Evolutionary conservation across 106 monocot genomes (phyloP), one percentile per base, ranked within the genome.

Genomic region (Agapanthus africanus): DNA sequence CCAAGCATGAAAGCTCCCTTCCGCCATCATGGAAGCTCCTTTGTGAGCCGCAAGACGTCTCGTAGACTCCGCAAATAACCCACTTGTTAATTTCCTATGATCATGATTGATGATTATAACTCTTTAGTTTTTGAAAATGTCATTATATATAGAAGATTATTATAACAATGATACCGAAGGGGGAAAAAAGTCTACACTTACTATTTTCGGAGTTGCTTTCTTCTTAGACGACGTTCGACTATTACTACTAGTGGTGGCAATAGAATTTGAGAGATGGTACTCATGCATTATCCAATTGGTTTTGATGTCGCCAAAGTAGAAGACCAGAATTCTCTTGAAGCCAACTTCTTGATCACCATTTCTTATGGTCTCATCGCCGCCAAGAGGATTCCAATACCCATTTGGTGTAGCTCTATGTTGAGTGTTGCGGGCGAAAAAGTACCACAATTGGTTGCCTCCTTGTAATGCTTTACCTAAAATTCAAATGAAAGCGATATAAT

Each of bases 261-360:
- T 50, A 15, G 54, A 39, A 59, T 85, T 80, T 7, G 75, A 21
- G 11, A 94, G 71, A 61, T 87, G 85, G 84, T 78, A 94, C 71
- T 94, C 94, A 47, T 90, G 90, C 94, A 94, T 94, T 42, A 83
- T 27, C 94, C 94, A 94, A 56, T 83, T 87, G 19, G 87, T 90
- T 37, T 83, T 84, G 59, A 76, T 81, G 0, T 90, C 87, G 26
- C 74, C 18, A 9, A 32, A 68, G 66, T 71, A 77, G 71, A 84
- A 94, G 0, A 67, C 73, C 4, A 90, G 79, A 15, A 76, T 80
- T 54, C 78, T 94, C 80, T 90, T 94, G 33, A 75, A 41, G 3
- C 94, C 94, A 18, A 90, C 82, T 35, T 78, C 82, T 15, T 32
- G 46, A 35, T 50, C 68, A 11, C 32, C 41, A 4, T 33, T 50